These are phyloP conservation scores for Fraxinus nigra DNA, from an alignment of 305 asterid genomes.

Conservation along the genomic window DNA sequence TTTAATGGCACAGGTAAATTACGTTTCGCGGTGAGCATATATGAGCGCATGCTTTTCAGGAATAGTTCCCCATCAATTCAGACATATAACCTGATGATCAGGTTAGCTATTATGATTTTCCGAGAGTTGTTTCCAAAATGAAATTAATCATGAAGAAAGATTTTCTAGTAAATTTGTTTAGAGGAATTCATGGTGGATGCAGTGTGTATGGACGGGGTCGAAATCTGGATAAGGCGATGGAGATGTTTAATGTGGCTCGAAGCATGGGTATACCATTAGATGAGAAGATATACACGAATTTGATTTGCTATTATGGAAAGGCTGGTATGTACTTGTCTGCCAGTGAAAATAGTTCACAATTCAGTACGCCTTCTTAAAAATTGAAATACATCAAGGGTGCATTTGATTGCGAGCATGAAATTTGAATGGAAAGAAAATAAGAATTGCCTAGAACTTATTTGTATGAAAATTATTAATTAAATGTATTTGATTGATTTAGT, in stretches of 20 bases:
- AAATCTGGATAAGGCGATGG: slow-evolving; percentile 68
- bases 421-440: too few relatives aligned
- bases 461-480: too few relatives aligned
- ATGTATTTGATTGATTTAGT: background rate
- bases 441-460: too few relatives aligned
- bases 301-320: slow-evolving; percentile 83
- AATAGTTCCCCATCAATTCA: slow-evolving; percentile 64
- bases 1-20: slow-evolving; percentile 65
- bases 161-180: slow-evolving; percentile 15
- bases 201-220: slow-evolving; percentile 87
- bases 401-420: too few relatives aligned
- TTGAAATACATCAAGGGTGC: background rate
- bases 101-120: slow-evolving; percentile 39
- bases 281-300: slow-evolving; percentile 81
- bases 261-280: slow-evolving; percentile 61
- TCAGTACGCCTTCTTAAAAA: background rate
- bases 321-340: slow-evolving; percentile 51
- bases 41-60: slow-evolving; percentile 64
- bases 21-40: slow-evolving; percentile 59
- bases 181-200: slow-evolving; percentile 29
- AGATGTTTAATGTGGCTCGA: slow-evolving; percentile 64
- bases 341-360: background rate
- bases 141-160: slow-evolving; percentile 13
- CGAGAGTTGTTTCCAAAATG: background rate
- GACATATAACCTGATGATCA: slow-evolving; percentile 91